A percentile compares a stretch with the other conserved stretches of the same genome.
Evolutionary conservation across 2,329 filamentous ascomycete species (phyloP).

Genomic region (Rutstroemia sp.): DNA sequence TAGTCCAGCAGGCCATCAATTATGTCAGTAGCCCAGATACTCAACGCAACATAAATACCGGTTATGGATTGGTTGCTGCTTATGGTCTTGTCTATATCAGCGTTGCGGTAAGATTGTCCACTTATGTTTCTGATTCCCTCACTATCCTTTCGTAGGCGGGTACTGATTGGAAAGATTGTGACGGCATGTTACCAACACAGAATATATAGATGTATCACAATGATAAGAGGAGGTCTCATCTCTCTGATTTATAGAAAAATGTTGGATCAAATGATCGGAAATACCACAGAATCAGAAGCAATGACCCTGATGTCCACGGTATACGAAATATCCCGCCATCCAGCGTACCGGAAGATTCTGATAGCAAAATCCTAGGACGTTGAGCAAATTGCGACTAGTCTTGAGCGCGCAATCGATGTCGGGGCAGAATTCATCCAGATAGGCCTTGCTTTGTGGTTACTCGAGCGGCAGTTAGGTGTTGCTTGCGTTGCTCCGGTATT

Average conservation of each 20-base stretch:
- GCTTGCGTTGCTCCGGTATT: constrained; percentile 23
- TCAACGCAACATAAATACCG: constrained; percentile 2
- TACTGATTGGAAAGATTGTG: background rate
- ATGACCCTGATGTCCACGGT: background rate
- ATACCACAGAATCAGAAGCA: background rate
- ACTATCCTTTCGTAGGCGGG: background rate
- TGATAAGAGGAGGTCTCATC: constrained; percentile 32
- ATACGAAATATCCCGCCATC: background rate
- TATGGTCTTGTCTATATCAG: constrained; percentile 15
- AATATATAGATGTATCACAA: constrained; percentile 4
- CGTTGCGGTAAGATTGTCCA: constrained; percentile 1
- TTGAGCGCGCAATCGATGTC: constrained; percentile 30
- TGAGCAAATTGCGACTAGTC: constrained; percentile 23
- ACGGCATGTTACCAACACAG: constrained; percentile 2
- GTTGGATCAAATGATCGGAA: background rate
- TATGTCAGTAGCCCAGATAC: constrained; percentile 18
- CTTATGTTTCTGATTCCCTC: background rate
- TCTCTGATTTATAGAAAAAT: constrained; percentile 37
- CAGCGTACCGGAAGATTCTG: background rate
- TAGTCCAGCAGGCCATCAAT: constrained; percentile 8
- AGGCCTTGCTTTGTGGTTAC: constrained; percentile 31
- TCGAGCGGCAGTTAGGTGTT: constrained; percentile 30
- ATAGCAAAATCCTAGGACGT: constrained; percentile 38
- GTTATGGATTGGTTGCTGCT: constrained; percentile 18
- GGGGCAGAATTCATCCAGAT: constrained; percentile 35